These are phyloP conservation scores for Syzygium grande DNA, from an alignment of 345 rosid species.

Conservation along the genomic window DNA sequence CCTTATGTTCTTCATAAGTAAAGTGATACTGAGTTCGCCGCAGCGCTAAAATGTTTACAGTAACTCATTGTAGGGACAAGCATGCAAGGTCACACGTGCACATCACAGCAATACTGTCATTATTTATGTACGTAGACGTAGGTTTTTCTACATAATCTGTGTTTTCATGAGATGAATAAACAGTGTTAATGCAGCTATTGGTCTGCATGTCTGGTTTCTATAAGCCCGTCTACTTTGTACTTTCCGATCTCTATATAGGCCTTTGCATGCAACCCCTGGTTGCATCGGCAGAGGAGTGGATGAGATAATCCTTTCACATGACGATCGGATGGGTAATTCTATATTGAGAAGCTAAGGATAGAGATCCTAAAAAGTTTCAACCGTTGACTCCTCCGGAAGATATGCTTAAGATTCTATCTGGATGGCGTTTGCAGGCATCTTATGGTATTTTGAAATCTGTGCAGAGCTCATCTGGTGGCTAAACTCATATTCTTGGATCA, in stretches of 20 bases:
- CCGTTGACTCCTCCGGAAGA: not conserved
- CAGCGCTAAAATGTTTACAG: not conserved
- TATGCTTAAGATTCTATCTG: not conserved
- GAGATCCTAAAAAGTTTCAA: not conserved
- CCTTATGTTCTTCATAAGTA: not conserved
- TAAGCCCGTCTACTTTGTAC: not conserved
- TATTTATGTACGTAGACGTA: not conserved
- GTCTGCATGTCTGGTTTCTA: not conserved
- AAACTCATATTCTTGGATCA: conserved; percentile 95
- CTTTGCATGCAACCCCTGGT: not conserved
- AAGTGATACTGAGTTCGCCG: not conserved
- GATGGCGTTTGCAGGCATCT: not conserved
- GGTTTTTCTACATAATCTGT: not conserved
- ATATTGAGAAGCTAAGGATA: not conserved
- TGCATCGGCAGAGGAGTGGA: not conserved
- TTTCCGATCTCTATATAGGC: not conserved
- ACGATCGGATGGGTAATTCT: not conserved
- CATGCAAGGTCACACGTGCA: not conserved
- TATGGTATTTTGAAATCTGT: not conserved
- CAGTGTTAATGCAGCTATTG: not conserved
- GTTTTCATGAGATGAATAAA: not conserved
- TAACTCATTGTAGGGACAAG: not conserved
- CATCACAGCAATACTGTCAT: not conserved
- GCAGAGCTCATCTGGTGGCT: conserved; percentile 89
- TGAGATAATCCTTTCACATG: not conserved